phyloP scores from a whole-genome alignment of 306 rosid genomes.

The Chamaecrista fasciculata region DNA sequence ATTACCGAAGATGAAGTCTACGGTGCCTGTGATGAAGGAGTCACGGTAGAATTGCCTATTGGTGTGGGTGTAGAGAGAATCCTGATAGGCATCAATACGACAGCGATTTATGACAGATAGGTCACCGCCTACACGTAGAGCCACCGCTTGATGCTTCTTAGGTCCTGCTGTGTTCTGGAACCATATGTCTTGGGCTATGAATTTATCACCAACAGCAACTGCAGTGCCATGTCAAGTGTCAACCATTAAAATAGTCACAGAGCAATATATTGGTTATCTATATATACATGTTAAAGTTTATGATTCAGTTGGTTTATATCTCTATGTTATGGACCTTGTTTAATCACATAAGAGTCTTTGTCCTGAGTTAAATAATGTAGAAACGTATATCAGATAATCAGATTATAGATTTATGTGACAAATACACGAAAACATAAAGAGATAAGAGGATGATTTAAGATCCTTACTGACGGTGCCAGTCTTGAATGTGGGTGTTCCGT shows the following conservation, averaged over 20 bases:
- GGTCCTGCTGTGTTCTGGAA: slow-evolving; percentile 82
- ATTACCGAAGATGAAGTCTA: slow-evolving; percentile 81
- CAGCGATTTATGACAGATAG: slow-evolving; percentile 52
- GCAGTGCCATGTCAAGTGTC: not conserved
- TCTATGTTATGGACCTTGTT: no score
- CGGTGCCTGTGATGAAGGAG: slow-evolving; percentile 59
- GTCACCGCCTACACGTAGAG: slow-evolving; percentile 61
- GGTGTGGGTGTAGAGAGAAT: slow-evolving; percentile 64
- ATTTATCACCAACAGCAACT: slow-evolving; percentile 50
- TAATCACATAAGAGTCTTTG: no score
- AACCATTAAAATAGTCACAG: no score
- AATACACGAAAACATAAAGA: no score
- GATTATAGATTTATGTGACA: no score
- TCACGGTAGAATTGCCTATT: slow-evolving; percentile 74
- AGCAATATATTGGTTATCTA: no score
- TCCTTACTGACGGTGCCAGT: not conserved
- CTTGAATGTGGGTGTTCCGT: not conserved
- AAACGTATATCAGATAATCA: no score
- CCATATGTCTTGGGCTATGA: slow-evolving; percentile 58
- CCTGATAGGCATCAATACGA: slow-evolving; percentile 76
- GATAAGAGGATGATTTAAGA: not conserved
- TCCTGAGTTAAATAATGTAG: no score
- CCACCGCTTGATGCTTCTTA: slow-evolving; percentile 75
- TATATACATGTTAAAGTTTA: no score
- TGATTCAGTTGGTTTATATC: no score